phyloP scores from a whole-genome alignment of 345 rosid genomes.

The Lumnitzera racemosa region DNA sequence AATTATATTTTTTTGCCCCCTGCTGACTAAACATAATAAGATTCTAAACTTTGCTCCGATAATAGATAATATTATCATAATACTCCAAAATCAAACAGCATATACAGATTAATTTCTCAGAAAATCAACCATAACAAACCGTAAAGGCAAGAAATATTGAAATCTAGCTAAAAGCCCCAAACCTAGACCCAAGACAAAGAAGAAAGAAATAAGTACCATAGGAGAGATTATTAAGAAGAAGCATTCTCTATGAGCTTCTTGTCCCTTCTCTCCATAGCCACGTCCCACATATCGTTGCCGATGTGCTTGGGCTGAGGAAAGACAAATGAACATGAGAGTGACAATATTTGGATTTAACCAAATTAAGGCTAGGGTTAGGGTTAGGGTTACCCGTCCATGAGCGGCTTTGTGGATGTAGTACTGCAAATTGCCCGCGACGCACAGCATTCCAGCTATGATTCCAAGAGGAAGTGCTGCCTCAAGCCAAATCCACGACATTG shows the following conservation, averaged over 20 bases:
- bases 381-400: constrained; percentile 61
- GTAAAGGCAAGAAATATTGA: no score
- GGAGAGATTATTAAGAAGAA: constrained; percentile 27
- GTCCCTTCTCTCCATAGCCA: constrained; percentile 94
- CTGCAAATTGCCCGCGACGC: constrained; percentile 81
- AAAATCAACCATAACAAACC: no score
- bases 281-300: constrained; percentile 90
- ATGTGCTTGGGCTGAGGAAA: constrained; percentile 73
- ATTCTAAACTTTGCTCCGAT: no score
- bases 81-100: no score
- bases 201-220: no score
- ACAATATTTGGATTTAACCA: neutral
- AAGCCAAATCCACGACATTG: constrained; percentile 60
- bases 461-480: constrained; percentile 89
- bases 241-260: constrained; percentile 63
- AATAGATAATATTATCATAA: no score
- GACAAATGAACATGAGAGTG: no score
- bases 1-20: no score
- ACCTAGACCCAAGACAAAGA: no score
- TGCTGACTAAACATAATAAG: no score
- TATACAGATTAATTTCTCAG: no score
- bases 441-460: constrained; percentile 90
- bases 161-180: no score
- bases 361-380: neutral
- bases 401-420: constrained; percentile 81